Evolutionary conservation across 768 basidiomycete genomes (phyloP), one percentile per base, ranked within the genome.

Genomic region (Baorangia bicolor): DNA sequence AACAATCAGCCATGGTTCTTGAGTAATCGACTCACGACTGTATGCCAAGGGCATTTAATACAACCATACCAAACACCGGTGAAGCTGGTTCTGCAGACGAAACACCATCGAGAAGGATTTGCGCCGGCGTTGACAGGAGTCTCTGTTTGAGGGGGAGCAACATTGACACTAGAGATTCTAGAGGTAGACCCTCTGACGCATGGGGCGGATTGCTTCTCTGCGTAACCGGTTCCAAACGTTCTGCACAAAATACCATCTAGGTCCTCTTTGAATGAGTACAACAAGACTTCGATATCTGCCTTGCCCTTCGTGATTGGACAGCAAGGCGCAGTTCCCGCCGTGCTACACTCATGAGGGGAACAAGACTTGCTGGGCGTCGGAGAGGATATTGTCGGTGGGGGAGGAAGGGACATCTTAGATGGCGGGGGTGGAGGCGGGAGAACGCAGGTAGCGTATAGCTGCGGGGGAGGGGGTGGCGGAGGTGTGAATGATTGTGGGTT

Each of bases 201-300:
- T 16, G 49, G 2, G 16, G 41, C 5, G 9, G 43, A 40, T 39
- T 49, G 55, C 11, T 49, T 28, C 30, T 50, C 51, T n/a, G 28
- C 28, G 21, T 31, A 16, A 49, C 54, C 42, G 20, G 59, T 3
- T 31, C 74, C 74, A 48, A 81, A 73, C 1, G 73, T 71, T 51
- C 60, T 66, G 21, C 62, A 63, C 25, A 86, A 62, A 53, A 80
- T 72, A 14, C 68, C 71, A 37, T 83, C 76, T n/a, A 89, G 69
- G 51, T 84, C 78, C 11, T 66, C 59, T 63, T 84, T 78, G 64
- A 88, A 87, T n/a, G 72, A 72, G 44, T 69, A 59, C 37, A 88
- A 58, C 31, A 86, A 66, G 2, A 58, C 47, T 51, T 75, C 71
- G 8, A 88, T 68, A 50, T 87, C 84, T 37, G 65, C 67, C 67